A percentile compares a stretch with the other conserved stretches of the same genome.
Conservation (phyloP, 2,329 filamentous ascomycete genomes). For the Alternaria longipes region DNA sequence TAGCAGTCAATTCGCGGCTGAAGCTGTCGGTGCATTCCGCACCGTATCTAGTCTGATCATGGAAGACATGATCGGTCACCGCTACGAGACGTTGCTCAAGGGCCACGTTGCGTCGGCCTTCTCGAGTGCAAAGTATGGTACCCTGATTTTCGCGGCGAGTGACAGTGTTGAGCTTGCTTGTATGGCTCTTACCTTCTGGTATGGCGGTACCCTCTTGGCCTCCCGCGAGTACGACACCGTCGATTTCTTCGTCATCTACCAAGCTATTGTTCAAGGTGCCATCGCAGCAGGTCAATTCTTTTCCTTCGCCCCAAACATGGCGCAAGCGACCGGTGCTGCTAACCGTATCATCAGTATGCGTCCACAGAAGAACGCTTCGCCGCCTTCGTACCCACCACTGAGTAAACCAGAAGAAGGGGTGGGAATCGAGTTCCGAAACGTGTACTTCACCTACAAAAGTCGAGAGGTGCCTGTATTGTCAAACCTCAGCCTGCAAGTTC, state of each 20-base stretch:
- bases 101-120: constrained; percentile 69
- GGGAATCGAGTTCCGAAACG: constrained; percentile 84
- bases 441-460: constrained; percentile 93
- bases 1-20: constrained; percentile 77
- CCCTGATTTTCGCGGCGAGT: constrained; percentile 72
- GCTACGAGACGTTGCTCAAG: constrained; percentile 68
- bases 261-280: constrained; percentile 59
- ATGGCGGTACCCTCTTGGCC: constrained; percentile 52
- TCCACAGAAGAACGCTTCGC: constrained; percentile 18
- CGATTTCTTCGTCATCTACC: constrained; percentile 64
- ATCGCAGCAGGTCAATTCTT: constrained; percentile 52
- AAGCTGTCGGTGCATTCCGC: constrained; percentile 76
- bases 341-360: constrained; percentile 51
- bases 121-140: constrained; percentile 68
- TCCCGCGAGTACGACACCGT: constrained; percentile 58
- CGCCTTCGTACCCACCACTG: constrained; percentile 23
- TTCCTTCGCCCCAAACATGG: constrained; percentile 59
- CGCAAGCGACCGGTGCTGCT: constrained; percentile 47
- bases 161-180: constrained; percentile 71
- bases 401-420: constrained; percentile 25
- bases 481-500: constrained; percentile 57
- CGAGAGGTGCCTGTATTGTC: constrained; percentile 74
- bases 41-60: constrained; percentile 76
- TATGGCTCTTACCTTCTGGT: constrained; percentile 70
- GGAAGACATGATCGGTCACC: constrained; percentile 69